phyloP scores from a whole-genome alignment of 1,284 basidiomycete species.

The Clitocybe nebularis region DNA sequence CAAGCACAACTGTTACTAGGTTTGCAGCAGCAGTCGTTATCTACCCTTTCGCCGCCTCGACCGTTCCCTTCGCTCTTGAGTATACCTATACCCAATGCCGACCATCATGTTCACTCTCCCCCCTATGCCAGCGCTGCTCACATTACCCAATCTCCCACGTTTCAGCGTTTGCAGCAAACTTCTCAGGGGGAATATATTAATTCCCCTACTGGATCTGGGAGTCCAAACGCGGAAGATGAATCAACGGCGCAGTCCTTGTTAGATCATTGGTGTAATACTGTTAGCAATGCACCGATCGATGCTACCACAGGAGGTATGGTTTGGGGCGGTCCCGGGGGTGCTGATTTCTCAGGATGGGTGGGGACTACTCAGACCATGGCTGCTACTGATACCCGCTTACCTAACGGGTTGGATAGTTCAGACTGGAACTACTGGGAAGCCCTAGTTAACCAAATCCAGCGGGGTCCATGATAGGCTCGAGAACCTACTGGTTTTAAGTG shows the following conservation, averaged over 20 bases:
- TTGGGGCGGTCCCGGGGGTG: constrained; percentile 58
- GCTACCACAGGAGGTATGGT: constrained; percentile 48
- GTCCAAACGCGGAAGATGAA: constrained; percentile 71
- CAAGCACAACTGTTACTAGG: constrained; percentile 49
- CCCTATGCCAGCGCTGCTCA: constrained; percentile 28
- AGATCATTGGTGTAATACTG: constrained; percentile 77
- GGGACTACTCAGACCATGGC: constrained; percentile 35
- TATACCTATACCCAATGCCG: constrained; percentile 22
- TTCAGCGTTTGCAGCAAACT: constrained; percentile 60
- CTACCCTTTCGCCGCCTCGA: constrained; percentile 29
- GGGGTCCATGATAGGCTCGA: constrained; percentile 37
- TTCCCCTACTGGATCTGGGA: constrained; percentile 57
- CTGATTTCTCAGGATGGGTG: constrained; percentile 60
- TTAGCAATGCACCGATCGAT: constrained; percentile 62
- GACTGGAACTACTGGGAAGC: constrained; percentile 83
- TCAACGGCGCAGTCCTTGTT: constrained; percentile 69
- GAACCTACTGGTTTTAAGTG: too few relatives aligned
- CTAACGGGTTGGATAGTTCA: constrained; percentile 54
- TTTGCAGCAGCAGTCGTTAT: constrained; percentile 40
- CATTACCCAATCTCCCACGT: constrained; percentile 48
- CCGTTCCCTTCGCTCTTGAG: constrained; percentile 35
- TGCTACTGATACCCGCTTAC: constrained; percentile 37
- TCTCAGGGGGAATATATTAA: constrained; percentile 36
- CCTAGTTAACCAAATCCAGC: constrained; percentile 71
- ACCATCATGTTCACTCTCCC: constrained; percentile 28